Evolutionary conservation across 352 stramenopile genomes (phyloP).

Genomic region (Pythium myriotylum): DNA sequence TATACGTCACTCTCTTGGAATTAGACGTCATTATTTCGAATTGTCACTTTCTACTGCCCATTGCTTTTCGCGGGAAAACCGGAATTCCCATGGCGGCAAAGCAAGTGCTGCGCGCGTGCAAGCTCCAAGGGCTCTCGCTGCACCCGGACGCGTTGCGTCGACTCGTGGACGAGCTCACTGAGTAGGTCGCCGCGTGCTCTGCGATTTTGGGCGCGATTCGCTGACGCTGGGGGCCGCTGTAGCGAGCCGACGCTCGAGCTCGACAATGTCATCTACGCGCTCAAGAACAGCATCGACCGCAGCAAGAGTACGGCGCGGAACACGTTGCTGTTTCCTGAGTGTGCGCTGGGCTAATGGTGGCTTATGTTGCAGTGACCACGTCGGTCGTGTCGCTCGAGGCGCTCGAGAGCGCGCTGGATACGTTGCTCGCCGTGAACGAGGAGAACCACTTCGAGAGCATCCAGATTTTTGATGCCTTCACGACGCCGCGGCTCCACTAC

Average conservation of each 20-base stretch:
- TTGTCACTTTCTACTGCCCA: too few species aligned
- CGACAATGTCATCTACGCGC: constrained; percentile 81
- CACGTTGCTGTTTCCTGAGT: not conserved
- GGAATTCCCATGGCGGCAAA: constrained; percentile 83
- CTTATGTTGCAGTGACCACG: constrained; percentile 59
- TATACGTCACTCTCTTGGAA: constrained; percentile 7
- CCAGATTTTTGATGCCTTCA: constrained; percentile 84
- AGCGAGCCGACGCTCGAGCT: constrained; percentile 79
- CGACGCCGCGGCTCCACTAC: constrained; percentile 68
- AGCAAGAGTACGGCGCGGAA: constrained; percentile 88
- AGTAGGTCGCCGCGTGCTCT: constrained; percentile 28
- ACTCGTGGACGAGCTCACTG: constrained; percentile 68
- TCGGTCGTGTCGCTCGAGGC: constrained; percentile 84
- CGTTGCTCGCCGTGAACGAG: constrained; percentile 71
- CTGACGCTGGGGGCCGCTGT: too few species aligned
- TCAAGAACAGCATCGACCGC: constrained; percentile 90
- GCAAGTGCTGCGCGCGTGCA: constrained; percentile 82
- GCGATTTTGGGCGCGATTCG: not conserved
- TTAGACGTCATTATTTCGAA: too few species aligned
- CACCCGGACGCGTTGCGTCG: constrained; percentile 68
- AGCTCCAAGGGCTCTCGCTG: constrained; percentile 82
- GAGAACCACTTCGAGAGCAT: constrained; percentile 85
- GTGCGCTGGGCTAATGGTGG: too few species aligned
- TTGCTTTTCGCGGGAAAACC: too few species aligned
- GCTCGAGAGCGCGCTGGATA: constrained; percentile 82